A percentile compares a stretch with the other conserved stretches of the same genome.
These are phyloP conservation scores for Ophiostoma sp. DNA, from an alignment of 2,329 filamentous ascomycete species.

Conservation along the genomic window DNA sequence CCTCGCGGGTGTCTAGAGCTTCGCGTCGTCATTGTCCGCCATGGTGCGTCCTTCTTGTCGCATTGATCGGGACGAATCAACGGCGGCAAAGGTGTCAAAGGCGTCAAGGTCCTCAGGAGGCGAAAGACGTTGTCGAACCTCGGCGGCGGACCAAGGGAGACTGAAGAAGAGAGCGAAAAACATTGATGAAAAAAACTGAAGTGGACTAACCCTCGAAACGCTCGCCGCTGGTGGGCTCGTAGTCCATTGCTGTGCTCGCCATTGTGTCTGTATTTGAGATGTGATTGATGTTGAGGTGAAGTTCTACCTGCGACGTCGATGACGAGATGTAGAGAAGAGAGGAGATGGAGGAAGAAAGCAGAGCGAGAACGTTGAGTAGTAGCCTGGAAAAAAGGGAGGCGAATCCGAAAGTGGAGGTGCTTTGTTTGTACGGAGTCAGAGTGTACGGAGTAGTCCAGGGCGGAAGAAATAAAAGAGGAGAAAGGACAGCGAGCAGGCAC, in stretches of 20 bases:
- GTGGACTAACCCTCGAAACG: conserved; percentile 56
- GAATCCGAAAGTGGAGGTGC: conserved; percentile 19
- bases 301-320: conserved; percentile 18
- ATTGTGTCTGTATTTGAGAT: conserved; percentile 35
- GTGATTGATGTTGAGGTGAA: not conserved
- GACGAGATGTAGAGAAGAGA: conserved; percentile 14
- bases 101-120: not conserved
- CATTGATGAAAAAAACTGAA: conserved; percentile 3
- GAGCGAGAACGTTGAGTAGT: conserved; percentile 19
- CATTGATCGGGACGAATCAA: not conserved
- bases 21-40: not conserved
- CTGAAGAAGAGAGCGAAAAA: not conserved
- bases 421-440: conserved; percentile 1
- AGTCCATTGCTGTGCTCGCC: conserved; percentile 65
- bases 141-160: not conserved
- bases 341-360: conserved; percentile 1
- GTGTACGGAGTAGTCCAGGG: not conserved
- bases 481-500: conserved; percentile 12
- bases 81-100: not conserved
- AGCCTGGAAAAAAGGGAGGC: conserved; percentile 22
- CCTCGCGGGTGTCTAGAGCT: not conserved
- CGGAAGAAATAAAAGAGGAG: conserved; percentile 20
- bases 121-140: not conserved
- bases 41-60: not conserved
- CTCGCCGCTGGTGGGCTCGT: conserved; percentile 62